A percentile compares a stretch with the other conserved stretches of the same genome.
These are phyloP conservation scores for Venturia nashicola DNA, from an alignment of 2,329 filamentous ascomycete genomes.

Conservation along the genomic window DNA sequence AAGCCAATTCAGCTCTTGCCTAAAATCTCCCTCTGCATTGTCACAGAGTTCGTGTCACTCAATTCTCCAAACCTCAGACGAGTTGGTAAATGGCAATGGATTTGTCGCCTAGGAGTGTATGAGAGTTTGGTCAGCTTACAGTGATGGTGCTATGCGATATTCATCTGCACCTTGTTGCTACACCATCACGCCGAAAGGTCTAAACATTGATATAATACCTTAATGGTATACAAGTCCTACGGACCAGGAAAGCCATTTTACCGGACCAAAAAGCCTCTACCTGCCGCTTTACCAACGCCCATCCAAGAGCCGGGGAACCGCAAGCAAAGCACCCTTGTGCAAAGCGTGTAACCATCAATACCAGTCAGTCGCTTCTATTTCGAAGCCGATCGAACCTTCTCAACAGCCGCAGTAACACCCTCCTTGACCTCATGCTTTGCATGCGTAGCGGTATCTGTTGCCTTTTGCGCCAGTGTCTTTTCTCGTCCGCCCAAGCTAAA, in stretches of 20 bases:
- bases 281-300: background rate
- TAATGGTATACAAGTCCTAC: background rate
- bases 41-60: too few species aligned
- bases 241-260: background rate
- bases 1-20: too few species aligned
- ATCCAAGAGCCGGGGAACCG: background rate
- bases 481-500: conserved; percentile 32
- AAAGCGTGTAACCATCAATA: background rate
- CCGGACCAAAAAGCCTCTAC: background rate
- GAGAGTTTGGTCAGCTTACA: too few species aligned
- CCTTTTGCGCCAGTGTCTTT: conserved; percentile 22
- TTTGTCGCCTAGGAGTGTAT: too few species aligned
- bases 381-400: background rate
- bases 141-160: too few species aligned
- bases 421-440: conserved; percentile 19
- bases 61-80: too few species aligned
- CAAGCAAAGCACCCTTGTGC: background rate
- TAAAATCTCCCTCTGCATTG: too few species aligned
- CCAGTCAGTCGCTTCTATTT: background rate
- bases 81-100: too few species aligned
- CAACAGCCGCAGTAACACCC: conserved; percentile 14
- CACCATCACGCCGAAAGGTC: background rate
- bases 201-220: background rate
- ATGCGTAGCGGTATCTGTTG: conserved; percentile 17
- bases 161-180: too few species aligned